Evolutionary conservation across 2,329 filamentous ascomycete genomes (phyloP), one percentile per base, ranked within the genome.

Genomic region (Colletotrichum tofieldiae): DNA sequence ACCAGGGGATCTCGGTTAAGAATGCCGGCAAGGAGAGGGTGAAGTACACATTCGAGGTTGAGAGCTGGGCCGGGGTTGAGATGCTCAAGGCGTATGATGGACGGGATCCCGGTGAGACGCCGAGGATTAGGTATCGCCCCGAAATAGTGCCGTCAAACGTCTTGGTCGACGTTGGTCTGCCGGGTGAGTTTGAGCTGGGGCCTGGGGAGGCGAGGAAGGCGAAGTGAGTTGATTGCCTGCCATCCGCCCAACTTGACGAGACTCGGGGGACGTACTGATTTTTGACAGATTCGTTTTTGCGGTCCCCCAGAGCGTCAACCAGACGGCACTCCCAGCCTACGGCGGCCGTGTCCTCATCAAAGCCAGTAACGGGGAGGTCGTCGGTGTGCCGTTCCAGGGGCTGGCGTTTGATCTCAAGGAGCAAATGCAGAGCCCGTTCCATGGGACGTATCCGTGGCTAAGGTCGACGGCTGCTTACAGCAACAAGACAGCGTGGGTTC

Each of bases 301-400:
- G 23, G 75, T 74, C 3, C 80, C 79, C 9, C 43, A 67, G 29
- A 76, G 75, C 29, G 78, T 80, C 55, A 79, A 80, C 37, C 37
- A 77, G 5, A 75, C 75, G 1, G 76, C 75, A 2, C 69, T 83
- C 18, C 81, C 80, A 2, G 72, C 79, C 6, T 82, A 82, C 58
- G 79, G 79, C 37, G 81, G 81, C 26, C 80, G 79, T 55, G 75
- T 82, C 16, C 71, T 80, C 32, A 73, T 82, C 66, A 77, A 76
- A 35, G 76, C 76, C 11, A 77, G 77, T 70, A 78, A 79, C 9
- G 79, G 78, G 8, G 81, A 83, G 67, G 74, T 77, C 14, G 75
- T 82, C 8, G 77, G 75, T 8, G 75, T 82, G 8, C 80, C 80
- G 0, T 82, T 71, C 0, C 73, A 74, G 16, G 73, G 71, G 1